Evolutionary conservation across 2,329 filamentous ascomycete genomes (phyloP).

Genomic region (Trichoderma gracile): DNA sequence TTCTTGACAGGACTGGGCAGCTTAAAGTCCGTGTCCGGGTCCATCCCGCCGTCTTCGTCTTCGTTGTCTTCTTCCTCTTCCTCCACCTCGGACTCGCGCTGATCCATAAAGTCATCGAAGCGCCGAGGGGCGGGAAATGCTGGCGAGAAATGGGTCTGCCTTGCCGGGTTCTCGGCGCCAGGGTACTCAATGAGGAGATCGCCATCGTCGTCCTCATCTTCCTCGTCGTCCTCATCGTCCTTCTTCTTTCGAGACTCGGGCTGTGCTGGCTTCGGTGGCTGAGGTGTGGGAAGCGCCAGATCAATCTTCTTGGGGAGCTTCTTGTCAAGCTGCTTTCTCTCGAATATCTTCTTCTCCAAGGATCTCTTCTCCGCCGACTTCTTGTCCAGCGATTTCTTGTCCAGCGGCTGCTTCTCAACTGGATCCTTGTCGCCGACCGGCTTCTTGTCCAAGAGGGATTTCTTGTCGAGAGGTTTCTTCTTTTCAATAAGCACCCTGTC

Average conservation of each 20-base stretch:
- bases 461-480: background rate
- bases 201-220: constrained; percentile 58
- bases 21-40: constrained; percentile 53
- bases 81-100: constrained; percentile 49
- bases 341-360: constrained; percentile 22
- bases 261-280: constrained; percentile 36
- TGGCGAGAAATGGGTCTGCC: constrained; percentile 49
- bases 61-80: constrained; percentile 44
- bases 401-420: background rate
- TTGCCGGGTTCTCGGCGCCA: constrained; percentile 45
- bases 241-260: constrained; percentile 39
- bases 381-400: constrained; percentile 24
- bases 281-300: constrained; percentile 41
- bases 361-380: constrained; percentile 5
- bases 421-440: background rate
- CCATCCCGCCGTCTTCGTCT: constrained; percentile 50
- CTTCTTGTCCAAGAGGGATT: constrained; percentile 26
- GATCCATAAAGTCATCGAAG: constrained; percentile 56
- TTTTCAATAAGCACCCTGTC: constrained; percentile 8
- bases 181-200: constrained; percentile 62
- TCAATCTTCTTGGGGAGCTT: constrained; percentile 39
- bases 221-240: constrained; percentile 54
- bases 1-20: constrained; percentile 56
- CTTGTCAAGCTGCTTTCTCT: constrained; percentile 38
- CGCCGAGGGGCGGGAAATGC: constrained; percentile 50